Percentiles rank a stretch among this genome's conserved stretches.
These are phyloP conservation scores for Spinacia oleracea DNA, from an alignment of 179 eudicot species.

Conservation along the genomic window DNA sequence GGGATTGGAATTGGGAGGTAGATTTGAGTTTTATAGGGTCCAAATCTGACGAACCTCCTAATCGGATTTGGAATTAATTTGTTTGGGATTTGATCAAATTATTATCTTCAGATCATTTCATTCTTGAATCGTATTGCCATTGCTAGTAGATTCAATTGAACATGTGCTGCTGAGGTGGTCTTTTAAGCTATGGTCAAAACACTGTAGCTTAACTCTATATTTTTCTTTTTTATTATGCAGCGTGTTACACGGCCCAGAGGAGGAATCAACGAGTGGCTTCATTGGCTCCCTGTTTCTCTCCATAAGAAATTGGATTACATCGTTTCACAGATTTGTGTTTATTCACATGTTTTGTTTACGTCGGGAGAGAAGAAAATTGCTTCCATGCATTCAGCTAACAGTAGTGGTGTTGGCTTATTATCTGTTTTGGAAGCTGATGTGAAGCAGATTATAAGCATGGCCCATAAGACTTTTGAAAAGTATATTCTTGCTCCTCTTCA, in stretches of 20 bases:
- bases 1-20: neutral
- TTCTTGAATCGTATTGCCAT: neutral
- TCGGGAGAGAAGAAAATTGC: conserved; percentile 43
- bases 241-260: conserved; percentile 91
- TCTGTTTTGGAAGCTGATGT: conserved; percentile 85
- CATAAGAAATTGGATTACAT: conserved; percentile 66
- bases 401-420: conserved; percentile 54
- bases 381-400: conserved; percentile 44
- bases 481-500: conserved; percentile 32
- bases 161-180: neutral
- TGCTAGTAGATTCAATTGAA: neutral
- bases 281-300: conserved; percentile 89
- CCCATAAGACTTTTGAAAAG: conserved; percentile 81
- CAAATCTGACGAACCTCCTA: neutral
- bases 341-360: conserved; percentile 48
- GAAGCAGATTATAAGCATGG: conserved; percentile 71
- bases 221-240: conserved; percentile 43
- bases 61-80: neutral
- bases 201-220: neutral
- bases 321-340: conserved; percentile 51
- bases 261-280: conserved; percentile 90
- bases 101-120: neutral
- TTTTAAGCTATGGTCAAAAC: neutral
- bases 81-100: too few species aligned
- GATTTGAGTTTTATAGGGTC: neutral